A percentile compares a stretch with the other conserved stretches of the same genome.
Evolutionary conservation across 2,329 filamentous ascomycete genomes (phyloP).

Genomic region (Aspergillus quadricinctus): DNA sequence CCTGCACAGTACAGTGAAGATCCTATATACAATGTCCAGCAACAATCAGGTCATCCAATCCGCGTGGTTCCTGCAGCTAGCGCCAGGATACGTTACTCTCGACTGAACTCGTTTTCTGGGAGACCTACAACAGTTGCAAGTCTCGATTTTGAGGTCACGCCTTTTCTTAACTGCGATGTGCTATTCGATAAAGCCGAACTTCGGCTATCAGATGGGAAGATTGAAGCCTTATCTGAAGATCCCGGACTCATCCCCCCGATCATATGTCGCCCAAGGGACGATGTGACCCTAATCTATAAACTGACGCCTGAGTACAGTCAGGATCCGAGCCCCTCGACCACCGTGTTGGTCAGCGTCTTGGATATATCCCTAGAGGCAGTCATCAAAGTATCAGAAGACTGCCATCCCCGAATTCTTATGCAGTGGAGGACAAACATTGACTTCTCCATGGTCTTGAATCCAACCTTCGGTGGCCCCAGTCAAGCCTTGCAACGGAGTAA

Average conservation of each 20-base stretch:
- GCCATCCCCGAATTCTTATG: slow-evolving; percentile 44
- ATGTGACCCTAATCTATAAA: slow-evolving; percentile 55
- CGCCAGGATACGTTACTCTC: slow-evolving; percentile 53
- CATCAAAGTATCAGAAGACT: slow-evolving; percentile 38
- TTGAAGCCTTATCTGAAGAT: slow-evolving; percentile 40
- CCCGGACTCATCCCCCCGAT: slow-evolving; percentile 35
- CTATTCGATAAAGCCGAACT: slow-evolving; percentile 47
- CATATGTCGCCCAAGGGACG: slow-evolving; percentile 50
- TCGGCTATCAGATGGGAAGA: slow-evolving; percentile 43
- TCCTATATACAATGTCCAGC: slow-evolving; percentile 50
- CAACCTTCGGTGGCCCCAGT: slow-evolving; percentile 44
- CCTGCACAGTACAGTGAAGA: slow-evolving; percentile 48
- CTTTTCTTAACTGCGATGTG: slow-evolving; percentile 48
- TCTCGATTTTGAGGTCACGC: slow-evolving; percentile 54
- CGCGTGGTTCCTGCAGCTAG: slow-evolving; percentile 53
- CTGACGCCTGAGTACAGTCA: slow-evolving; percentile 39
- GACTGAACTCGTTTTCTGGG: slow-evolving; percentile 40
- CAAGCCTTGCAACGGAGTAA: slow-evolving; percentile 43
- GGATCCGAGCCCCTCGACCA: slow-evolving; percentile 34
- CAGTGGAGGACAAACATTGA: slow-evolving; percentile 47
- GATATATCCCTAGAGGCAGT: slow-evolving; percentile 45
- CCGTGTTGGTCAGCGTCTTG: slow-evolving; percentile 38
- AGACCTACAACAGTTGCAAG: slow-evolving; percentile 49
- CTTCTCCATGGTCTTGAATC: slow-evolving; percentile 45
- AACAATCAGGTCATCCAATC: slow-evolving; percentile 50